phyloP scores from a whole-genome alignment of 176 grass and related monocot species.

The Aechmea fasciata region DNA sequence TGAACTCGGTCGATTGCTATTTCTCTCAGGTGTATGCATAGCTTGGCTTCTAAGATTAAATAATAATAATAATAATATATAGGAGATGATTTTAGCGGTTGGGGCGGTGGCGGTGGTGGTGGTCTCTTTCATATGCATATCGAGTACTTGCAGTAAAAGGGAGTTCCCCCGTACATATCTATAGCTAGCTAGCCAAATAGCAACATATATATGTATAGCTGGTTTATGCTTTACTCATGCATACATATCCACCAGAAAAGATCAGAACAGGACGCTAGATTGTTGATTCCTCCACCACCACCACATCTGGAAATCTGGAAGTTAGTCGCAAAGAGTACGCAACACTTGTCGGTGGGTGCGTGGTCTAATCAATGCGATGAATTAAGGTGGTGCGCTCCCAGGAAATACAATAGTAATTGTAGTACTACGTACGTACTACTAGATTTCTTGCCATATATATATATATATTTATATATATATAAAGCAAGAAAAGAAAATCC shows the following conservation, averaged over 20 bases:
- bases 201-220: not conserved
- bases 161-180: conserved; percentile 16
- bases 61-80: conserved; percentile 26
- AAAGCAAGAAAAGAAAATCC: too few relatives aligned
- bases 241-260: not conserved
- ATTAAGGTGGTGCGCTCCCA: too few relatives aligned
- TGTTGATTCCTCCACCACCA: too few relatives aligned
- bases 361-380: too few relatives aligned
- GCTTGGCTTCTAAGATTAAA: conserved; percentile 41
- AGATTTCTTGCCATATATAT: too few relatives aligned
- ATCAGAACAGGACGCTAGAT: too few relatives aligned
- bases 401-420: too few relatives aligned
- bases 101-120: not conserved
- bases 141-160: conserved; percentile 55
- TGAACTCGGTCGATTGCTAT: not conserved
- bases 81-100: not conserved
- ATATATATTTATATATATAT: too few relatives aligned
- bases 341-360: too few relatives aligned
- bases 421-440: too few relatives aligned
- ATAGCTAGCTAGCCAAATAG: not conserved
- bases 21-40: conserved; percentile 10
- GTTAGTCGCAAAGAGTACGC: too few relatives aligned
- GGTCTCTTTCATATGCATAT: conserved; percentile 11
- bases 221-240: conserved; percentile 68
- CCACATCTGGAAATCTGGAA: too few relatives aligned